Percentiles rank a stretch among this genome's conserved stretches.
Conservation (phyloP, 371 early-diverging fungal genomes). For the Circinella minor region DNA sequence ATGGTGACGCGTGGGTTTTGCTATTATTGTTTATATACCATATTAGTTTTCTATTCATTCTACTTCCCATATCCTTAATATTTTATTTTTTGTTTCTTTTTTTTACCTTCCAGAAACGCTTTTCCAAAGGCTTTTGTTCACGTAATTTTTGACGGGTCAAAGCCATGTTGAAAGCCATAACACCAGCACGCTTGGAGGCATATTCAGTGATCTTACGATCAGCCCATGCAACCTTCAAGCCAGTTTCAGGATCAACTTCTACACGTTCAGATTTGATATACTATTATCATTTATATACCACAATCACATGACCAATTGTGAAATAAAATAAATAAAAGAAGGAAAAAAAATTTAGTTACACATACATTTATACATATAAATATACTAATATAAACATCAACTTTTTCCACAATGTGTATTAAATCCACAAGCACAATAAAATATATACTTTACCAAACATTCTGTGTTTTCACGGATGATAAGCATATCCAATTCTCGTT, state of each 20-base stretch:
- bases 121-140: constrained; percentile 56
- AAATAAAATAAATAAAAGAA: too few species aligned
- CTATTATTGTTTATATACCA: not conserved
- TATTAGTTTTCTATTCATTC: not conserved
- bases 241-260: constrained; percentile 67
- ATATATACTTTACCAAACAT: constrained; percentile 74
- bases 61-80: not conserved
- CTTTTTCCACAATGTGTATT: too few species aligned
- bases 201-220: constrained; percentile 87
- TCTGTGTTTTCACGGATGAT: constrained; percentile 98
- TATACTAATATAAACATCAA: too few species aligned
- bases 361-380: too few species aligned
- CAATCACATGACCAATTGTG: too few species aligned
- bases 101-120: constrained; percentile 68
- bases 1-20: constrained; percentile 85
- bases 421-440: not conserved
- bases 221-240: constrained; percentile 79
- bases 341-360: not conserved
- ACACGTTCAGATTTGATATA: constrained; percentile 86
- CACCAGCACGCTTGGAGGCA: constrained; percentile 85
- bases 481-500: constrained; percentile 87
- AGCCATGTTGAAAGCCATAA: constrained; percentile 90
- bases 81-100: not conserved
- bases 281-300: constrained; percentile 34
- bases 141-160: constrained; percentile 77